Evolutionary conservation across 2,329 filamentous ascomycete species (phyloP), one percentile per base, ranked within the genome.

Genomic region (Truncatella angustata): DNA sequence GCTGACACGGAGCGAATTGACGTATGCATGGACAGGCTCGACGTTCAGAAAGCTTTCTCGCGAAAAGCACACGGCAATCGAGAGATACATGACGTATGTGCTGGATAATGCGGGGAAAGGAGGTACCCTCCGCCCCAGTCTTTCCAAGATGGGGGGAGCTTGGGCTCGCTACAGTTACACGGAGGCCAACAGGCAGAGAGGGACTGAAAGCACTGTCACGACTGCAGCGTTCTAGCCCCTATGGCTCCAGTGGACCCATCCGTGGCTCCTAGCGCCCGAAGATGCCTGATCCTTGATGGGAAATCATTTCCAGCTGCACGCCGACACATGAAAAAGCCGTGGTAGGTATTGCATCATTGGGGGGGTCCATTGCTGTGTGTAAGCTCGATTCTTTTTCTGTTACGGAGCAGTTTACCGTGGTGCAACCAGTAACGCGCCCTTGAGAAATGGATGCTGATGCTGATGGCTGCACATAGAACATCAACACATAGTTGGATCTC

Each of bases 71-170:
- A 16, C 10, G n/a, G 36, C 18, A 39, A n/a, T n/a, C n/a, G n/a
- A n/a, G 49, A 55, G 53, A 61, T 63, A 59, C 56, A 65, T 65
- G 62, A 65, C 62, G 62, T 64, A 64, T 55, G 20, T 54, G 36
- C 43, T 53, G 47, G 54, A 50, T 21, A 55, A 54, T 59, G 55
- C 52, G 57, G 56, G 62, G 61, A 57, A 58, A 58, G 26, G 47
- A 46, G 36, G 48, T 49, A 55, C 28, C 28, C 47, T 42, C 47
- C 35, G 35, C 20, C n/a, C 35, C n/a, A 18, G 18, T 11, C 18
- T 35, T 14, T 32, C 28, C 28, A 32, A 14, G 7, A 7, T 32
- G 28, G 28, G n/a, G n/a, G 44, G 28, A 47, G 46, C 46, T 49
- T 49, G 46, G 46, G 35, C 46, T n/a, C n/a, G n/a, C n/a, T n/a